A percentile compares a stretch with the other conserved stretches of the same genome.
These are phyloP conservation scores for Firmiana major DNA, from an alignment of 345 rosid species.

Conservation along the genomic window DNA sequence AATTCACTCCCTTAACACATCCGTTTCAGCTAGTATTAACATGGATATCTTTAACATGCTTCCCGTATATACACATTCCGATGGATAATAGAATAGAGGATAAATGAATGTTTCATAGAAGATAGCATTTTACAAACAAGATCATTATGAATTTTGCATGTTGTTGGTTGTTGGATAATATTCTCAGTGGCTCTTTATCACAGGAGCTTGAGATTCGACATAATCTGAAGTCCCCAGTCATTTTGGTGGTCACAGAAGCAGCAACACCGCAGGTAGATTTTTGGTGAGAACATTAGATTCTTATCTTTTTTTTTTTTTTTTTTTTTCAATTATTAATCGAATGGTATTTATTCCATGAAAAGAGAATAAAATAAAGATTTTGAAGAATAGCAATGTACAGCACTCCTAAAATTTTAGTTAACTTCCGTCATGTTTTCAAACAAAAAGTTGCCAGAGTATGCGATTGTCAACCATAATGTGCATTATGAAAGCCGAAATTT, in stretches of 20 bases:
- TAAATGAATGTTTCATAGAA: not conserved
- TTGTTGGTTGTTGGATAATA: not conserved
- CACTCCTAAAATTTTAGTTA: not conserved
- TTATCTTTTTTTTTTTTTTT: too few relatives aligned
- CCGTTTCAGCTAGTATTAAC: not conserved
- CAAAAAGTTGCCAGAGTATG: not conserved
- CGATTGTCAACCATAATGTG: not conserved
- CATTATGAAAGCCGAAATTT: not conserved
- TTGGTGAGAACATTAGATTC: not conserved
- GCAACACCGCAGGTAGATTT: not conserved
- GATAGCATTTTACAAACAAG: not conserved
- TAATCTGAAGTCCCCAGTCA: not conserved
- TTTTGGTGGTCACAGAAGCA: not conserved
- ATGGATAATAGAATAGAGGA: not conserved
- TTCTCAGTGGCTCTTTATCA: not conserved
- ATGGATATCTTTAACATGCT: not conserved
- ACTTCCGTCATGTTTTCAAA: not conserved
- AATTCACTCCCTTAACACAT: not conserved
- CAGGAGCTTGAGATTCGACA: slow-evolving; percentile 7
- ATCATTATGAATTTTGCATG: not conserved
- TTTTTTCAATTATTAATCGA: not conserved
- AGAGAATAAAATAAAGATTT: not conserved
- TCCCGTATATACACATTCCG: not conserved
- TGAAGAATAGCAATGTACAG: not conserved
- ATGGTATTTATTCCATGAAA: not conserved